Evolutionary conservation across 2,329 filamentous ascomycete genomes (phyloP).

Genomic region (Scedosporium minutisporum): DNA sequence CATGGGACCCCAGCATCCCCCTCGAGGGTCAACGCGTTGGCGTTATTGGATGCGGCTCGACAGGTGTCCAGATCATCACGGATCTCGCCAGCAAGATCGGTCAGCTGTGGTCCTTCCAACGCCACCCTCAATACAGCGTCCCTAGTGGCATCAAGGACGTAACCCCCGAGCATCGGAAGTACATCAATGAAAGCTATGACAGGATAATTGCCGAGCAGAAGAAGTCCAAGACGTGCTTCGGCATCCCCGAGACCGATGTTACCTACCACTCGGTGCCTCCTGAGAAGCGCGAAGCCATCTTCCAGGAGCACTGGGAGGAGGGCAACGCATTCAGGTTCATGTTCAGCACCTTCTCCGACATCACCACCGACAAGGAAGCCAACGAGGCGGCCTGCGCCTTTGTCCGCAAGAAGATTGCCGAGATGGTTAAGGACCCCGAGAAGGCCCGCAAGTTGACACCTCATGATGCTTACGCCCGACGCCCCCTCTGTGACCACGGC

Average conservation of each 20-base stretch:
- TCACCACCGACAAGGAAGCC: constrained; percentile 12
- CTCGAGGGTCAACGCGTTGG: constrained; percentile 17
- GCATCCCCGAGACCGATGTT: constrained; percentile 16
- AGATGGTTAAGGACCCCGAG: constrained; percentile 13
- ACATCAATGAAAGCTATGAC: constrained; percentile 17
- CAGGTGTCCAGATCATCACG: constrained; percentile 20
- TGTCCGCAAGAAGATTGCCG: constrained; percentile 14
- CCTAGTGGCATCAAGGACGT: constrained; percentile 7
- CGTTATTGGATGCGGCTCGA: constrained; percentile 23
- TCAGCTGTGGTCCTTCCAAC: constrained; percentile 14
- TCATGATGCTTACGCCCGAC: constrained; percentile 10
- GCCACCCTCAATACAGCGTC: constrained; percentile 11
- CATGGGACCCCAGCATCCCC: constrained; percentile 24
- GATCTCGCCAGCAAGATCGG: constrained; percentile 19
- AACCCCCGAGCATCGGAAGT: constrained; percentile 7
- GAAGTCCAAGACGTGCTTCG: constrained; percentile 18
- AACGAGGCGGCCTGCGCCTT: constrained; percentile 17
- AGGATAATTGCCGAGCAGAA: constrained; percentile 17
- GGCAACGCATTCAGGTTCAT: constrained; percentile 21
- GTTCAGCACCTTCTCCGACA: constrained; percentile 16
- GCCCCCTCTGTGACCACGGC: constrained; percentile 29
- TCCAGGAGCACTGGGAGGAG: constrained; percentile 19
- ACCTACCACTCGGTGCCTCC: constrained; percentile 17
- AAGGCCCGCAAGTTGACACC: constrained; percentile 14
- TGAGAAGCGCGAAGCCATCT: constrained; percentile 20